Evolutionary conservation across 179 eudicot species (phyloP).

Genomic region (Amaranthus tricolor): DNA sequence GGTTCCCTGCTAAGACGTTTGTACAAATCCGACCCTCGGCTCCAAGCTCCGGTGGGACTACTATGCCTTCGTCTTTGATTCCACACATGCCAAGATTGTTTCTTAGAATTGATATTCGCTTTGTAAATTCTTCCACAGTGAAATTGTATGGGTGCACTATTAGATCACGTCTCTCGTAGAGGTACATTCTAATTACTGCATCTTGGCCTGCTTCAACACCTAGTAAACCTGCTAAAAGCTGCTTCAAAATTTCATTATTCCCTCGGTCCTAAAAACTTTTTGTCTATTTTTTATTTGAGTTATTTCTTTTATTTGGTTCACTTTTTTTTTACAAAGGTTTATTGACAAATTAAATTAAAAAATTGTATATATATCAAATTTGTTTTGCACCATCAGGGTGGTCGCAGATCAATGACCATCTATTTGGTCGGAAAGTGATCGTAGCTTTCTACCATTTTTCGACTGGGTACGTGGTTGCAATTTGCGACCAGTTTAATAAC

Average conservation of each 20-base stretch:
- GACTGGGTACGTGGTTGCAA: too few relatives aligned
- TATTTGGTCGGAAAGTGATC: too few relatives aligned
- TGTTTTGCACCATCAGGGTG: too few relatives aligned
- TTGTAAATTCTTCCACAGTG: slow-evolving; percentile 68
- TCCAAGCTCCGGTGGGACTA: slow-evolving; percentile 56
- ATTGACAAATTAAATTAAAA: too few relatives aligned
- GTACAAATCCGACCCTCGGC: slow-evolving; percentile 44
- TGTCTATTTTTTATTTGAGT: too few relatives aligned
- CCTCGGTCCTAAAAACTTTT: neutral
- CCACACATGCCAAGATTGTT: slow-evolving; percentile 62
- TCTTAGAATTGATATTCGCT: slow-evolving; percentile 47
- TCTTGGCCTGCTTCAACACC: slow-evolving; percentile 85
- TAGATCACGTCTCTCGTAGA: slow-evolving; percentile 44
- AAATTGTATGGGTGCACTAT: slow-evolving; percentile 50
- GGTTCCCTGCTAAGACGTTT: slow-evolving; percentile 55
- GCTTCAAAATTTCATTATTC: neutral
- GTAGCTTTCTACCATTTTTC: too few relatives aligned
- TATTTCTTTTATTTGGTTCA: too few relatives aligned
- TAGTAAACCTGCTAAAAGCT: slow-evolving; percentile 69
- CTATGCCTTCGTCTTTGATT: slow-evolving; percentile 68
- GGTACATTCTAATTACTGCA: slow-evolving; percentile 54
- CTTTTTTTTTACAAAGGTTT: too few relatives aligned
- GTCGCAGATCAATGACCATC: too few relatives aligned
- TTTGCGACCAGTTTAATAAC: too few relatives aligned
- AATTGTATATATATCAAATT: too few relatives aligned